phyloP scores from a whole-genome alignment of 1,284 basidiomycete species.

The Microbotryum saponariae region DNA sequence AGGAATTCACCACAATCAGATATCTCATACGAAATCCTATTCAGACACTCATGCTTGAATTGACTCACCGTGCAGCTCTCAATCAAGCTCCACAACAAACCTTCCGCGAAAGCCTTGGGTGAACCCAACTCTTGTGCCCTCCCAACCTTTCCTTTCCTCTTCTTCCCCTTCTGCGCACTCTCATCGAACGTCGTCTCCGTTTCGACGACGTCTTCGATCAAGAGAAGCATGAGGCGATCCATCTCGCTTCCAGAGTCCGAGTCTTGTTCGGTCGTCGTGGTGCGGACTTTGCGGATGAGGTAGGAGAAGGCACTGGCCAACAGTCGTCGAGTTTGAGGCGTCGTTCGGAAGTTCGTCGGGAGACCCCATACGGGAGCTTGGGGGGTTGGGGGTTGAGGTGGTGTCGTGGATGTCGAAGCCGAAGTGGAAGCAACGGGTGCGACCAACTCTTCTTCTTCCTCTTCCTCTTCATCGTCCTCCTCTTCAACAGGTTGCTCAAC shows the following conservation, averaged over 20 bases:
- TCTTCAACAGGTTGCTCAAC: not conserved
- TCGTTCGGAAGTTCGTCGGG: slow-evolving; percentile 27
- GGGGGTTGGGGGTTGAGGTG: not conserved
- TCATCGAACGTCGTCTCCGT: slow-evolving; percentile 10
- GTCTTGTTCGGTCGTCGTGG: not conserved
- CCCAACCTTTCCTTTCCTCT: slow-evolving; percentile 26
- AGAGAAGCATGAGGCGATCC: slow-evolving; percentile 15
- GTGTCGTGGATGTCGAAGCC: not conserved
- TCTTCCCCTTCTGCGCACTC: slow-evolving; percentile 19
- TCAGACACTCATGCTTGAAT: not conserved
- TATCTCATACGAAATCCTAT: not conserved
- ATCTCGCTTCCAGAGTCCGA: slow-evolving; percentile 5
- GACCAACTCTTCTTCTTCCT: not conserved
- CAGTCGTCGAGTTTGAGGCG: slow-evolving; percentile 34
- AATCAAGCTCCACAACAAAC: slow-evolving; percentile 26
- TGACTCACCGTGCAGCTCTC: slow-evolving; percentile 30
- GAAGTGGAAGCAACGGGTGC: slow-evolving; percentile 23
- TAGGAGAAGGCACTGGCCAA: slow-evolving; percentile 35
- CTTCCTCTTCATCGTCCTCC: not conserved
- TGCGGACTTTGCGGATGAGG: slow-evolving; percentile 32
- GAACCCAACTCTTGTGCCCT: slow-evolving; percentile 30
- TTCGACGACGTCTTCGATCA: slow-evolving; percentile 18
- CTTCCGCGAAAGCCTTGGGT: slow-evolving; percentile 29
- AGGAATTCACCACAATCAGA: not conserved
- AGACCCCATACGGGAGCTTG: slow-evolving; percentile 1